Base-by-base conservation (phyloP, 352 stramenopile genomes). In the Phytophthora pistaciae region DNA sequence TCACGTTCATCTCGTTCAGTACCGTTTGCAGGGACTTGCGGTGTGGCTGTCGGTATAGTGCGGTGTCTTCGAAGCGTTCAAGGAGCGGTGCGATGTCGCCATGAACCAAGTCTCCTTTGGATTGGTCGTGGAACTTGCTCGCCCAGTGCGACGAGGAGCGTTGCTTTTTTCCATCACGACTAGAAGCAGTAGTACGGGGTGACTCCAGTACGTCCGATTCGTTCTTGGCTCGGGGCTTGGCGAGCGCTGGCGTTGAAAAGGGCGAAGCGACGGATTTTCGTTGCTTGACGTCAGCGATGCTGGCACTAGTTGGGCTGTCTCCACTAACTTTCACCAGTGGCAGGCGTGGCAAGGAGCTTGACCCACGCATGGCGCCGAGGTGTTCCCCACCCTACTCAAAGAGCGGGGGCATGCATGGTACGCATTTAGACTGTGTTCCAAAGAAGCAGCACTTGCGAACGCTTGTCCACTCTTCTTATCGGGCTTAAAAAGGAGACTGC, bases 1-100 rank as follows among this genome's bases (percentile, higher is more conserved):
- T 64, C 42, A 80, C 16, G 52, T 60, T 69, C 49, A 82, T 78
- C 29, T 84, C 77, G 20, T 80, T 64, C 8, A 85, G 59, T 11
- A 74, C 66, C 4, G 65, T 66, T 29, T 72, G 56, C 18, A 85
- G 29, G 4, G 78, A 60, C 48, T 83, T 79, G 3, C 78, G 75
- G 4, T 81, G 75, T 3, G 78, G 68, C 18, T 79, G 63, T 36
- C 75, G 68, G 40, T 81, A 85, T 10, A 83, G 46, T 18, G 61
- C 52, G 3, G 66, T 70, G 59, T 75, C 67, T 44, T 81, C 78
- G 53, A 85, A 85, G 21, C 78, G 68, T 29, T 71, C 64, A 25
- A 85, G 65, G 5, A 85, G 56, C 5, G 71, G 75, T 4, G 58
- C 46, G 5, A 85, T 59, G 48, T 83, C 72, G n/a, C 66, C 57